phyloP scores from a whole-genome alignment of 371 early-diverging fungal genomes.

The Mortierella sp. region DNA sequence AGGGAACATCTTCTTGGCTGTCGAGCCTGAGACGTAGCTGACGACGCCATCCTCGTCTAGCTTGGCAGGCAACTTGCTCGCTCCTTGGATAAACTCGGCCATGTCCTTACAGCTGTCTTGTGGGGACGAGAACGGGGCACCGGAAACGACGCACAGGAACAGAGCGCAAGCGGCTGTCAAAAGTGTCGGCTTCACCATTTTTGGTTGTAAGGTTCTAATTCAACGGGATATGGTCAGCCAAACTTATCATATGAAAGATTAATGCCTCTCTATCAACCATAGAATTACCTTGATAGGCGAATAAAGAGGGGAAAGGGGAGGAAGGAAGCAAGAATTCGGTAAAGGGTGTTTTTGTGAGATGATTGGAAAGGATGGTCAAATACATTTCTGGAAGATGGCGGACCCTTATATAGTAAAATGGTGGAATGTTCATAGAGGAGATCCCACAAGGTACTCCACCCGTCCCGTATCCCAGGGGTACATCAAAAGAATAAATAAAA shows the following conservation, averaged over 20 bases:
- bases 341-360: background rate
- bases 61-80: conserved; percentile 15
- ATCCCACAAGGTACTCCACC: background rate
- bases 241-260: background rate
- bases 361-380: background rate
- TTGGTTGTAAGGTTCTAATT: background rate
- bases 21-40: conserved; percentile 13
- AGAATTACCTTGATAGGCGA: background rate
- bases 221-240: background rate
- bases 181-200: conserved; percentile 2
- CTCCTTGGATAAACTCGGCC: conserved; percentile 20
- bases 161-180: conserved; percentile 16
- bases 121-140: conserved; percentile 6
- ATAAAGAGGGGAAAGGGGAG: background rate
- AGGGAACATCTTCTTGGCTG: conserved; percentile 41
- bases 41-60: conserved; percentile 29
- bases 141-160: conserved; percentile 16
- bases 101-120: conserved; percentile 29
- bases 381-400: background rate
- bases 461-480: background rate
- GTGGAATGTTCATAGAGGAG: background rate
- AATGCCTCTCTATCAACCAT: background rate
- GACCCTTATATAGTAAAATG: conserved; percentile 6
- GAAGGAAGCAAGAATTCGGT: background rate
- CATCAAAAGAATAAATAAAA: background rate